Conservation (phyloP, 352 stramenopile genomes). For the Blastocystis sp. region DNA sequence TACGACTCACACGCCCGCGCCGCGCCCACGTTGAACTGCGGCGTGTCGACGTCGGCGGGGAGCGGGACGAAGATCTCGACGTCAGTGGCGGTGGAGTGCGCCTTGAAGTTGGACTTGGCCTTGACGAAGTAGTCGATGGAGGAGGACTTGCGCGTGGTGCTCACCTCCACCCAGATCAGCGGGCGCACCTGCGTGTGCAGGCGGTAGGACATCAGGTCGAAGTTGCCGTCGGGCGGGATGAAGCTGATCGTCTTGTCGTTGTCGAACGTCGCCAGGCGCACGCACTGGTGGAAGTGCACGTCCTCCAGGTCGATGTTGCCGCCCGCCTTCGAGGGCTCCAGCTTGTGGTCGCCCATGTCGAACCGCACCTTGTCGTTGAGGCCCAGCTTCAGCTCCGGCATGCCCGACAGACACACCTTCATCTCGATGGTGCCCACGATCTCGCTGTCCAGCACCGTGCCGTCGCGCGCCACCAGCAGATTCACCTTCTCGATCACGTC, state of each 20-base stretch:
- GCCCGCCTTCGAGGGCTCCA: slow-evolving; percentile 80
- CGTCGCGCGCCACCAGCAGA: slow-evolving; percentile 75
- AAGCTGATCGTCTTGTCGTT: slow-evolving; percentile 99
- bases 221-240: slow-evolving; percentile 99
- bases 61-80: slow-evolving; percentile 99
- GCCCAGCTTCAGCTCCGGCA: slow-evolving; percentile 95
- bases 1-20: background rate
- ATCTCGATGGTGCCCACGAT: slow-evolving; percentile 92
- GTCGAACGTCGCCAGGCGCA: slow-evolving; percentile 95
- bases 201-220: slow-evolving; percentile 94
- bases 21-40: slow-evolving; percentile 73
- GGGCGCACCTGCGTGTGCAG: slow-evolving; percentile 97
- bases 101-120: slow-evolving; percentile 97
- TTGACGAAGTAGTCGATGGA: slow-evolving; percentile 77
- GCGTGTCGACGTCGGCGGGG: slow-evolving; percentile 93
- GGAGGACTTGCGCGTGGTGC: slow-evolving; percentile 83
- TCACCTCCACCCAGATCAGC: slow-evolving; percentile 94
- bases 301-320: slow-evolving; percentile 91
- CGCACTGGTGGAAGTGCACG: slow-evolving; percentile 99
- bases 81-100: slow-evolving; percentile 93
- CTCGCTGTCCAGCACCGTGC: slow-evolving; percentile 93
- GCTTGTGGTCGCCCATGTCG: slow-evolving; percentile 84
- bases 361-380: slow-evolving; percentile 99
- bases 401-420: slow-evolving; percentile 92
- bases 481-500: slow-evolving; percentile 98